phyloP scores from a whole-genome alignment of 768 basidiomycete genomes.

The Panellus pusillus region DNA sequence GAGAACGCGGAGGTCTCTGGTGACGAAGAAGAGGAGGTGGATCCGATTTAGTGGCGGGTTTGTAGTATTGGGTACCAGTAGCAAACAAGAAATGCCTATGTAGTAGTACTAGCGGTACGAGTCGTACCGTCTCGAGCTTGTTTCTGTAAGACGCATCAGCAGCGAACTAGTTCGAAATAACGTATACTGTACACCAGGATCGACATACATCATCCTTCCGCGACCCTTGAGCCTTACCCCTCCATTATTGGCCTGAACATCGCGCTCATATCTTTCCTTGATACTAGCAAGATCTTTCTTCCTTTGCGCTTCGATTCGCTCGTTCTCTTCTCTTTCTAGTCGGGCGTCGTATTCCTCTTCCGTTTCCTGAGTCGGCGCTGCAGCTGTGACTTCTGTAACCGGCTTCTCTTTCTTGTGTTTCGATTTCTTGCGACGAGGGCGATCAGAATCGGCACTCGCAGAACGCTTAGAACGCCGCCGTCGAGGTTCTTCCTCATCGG shows the following conservation, averaged over 20 bases:
- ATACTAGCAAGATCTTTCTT: conserved; percentile 50
- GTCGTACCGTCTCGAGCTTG: conserved; percentile 11
- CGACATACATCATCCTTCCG: conserved; percentile 67
- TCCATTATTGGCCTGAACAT: conserved; percentile 31
- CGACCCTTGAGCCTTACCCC: conserved; percentile 74
- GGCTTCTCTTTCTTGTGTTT: conserved; percentile 16
- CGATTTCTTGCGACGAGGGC: conserved; percentile 27
- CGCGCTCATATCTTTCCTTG: conserved; percentile 37
- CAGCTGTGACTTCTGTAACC: conserved; percentile 18
- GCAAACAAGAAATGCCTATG: conserved; percentile 14
- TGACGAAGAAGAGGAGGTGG: conserved; percentile 83
- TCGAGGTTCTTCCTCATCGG: conserved; percentile 8
- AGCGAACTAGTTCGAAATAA: conserved; percentile 4
- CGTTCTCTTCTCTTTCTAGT: conserved; percentile 66
- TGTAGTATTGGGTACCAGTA: neutral
- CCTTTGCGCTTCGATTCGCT: conserved; percentile 49
- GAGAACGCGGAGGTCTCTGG: conserved; percentile 97
- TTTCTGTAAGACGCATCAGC: neutral
- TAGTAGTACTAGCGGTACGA: conserved; percentile 19
- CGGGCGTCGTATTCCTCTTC: conserved; percentile 74
- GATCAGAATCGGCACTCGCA: conserved; percentile 27
- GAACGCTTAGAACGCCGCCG: conserved; percentile 24
- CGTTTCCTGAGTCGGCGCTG: conserved; percentile 44
- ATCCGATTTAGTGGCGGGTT: neutral
- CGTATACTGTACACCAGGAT: conserved; percentile 46